Percentiles rank a stretch among this genome's conserved stretches.
Conservation (phyloP, 345 rosid genomes). For the Camelina neglecta region DNA sequence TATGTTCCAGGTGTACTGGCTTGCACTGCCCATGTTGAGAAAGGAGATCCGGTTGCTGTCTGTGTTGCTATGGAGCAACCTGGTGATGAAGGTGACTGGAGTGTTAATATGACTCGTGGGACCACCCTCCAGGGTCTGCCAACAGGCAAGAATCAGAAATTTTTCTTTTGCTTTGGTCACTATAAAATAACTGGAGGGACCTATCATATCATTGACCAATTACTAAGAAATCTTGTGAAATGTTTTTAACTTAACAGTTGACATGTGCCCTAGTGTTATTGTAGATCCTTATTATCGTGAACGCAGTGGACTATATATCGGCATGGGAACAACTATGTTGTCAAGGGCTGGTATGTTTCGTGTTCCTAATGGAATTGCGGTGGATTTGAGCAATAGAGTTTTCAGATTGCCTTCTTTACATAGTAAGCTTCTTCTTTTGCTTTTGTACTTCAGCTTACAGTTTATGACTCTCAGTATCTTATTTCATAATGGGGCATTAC, state of each 20-base stretch:
- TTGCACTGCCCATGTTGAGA: slow-evolving; percentile 95
- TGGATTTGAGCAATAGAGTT: slow-evolving; percentile 77
- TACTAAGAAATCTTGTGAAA: slow-evolving; percentile 6
- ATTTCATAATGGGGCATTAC: slow-evolving; percentile 5
- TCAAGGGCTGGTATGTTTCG: slow-evolving; percentile 97
- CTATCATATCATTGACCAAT: slow-evolving; percentile 22
- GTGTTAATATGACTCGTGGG: slow-evolving; percentile 84
- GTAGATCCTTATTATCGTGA: slow-evolving; percentile 80
- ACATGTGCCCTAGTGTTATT: slow-evolving; percentile 41
- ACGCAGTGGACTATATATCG: slow-evolving; percentile 84
- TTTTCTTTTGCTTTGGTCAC: slow-evolving; percentile 17
- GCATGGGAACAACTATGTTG: slow-evolving; percentile 86
- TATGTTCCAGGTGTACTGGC: slow-evolving; percentile 98
- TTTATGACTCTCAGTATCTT: slow-evolving; percentile 30
- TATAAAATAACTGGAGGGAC: not conserved
- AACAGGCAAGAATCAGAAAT: slow-evolving; percentile 60
- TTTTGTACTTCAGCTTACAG: slow-evolving; percentile 19
- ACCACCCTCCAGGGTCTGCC: slow-evolving; percentile 80
- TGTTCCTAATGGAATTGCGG: slow-evolving; percentile 77
- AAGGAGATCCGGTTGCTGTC: slow-evolving; percentile 93
- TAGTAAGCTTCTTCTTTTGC: slow-evolving; percentile 54
- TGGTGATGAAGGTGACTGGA: slow-evolving; percentile 71
- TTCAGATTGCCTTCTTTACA: slow-evolving; percentile 80
- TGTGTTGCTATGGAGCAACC: slow-evolving; percentile 91
- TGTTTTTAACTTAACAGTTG: slow-evolving; percentile 31